Conservation (phyloP, 2,329 filamentous ascomycete genomes). For the Bipolaris gigantea region DNA sequence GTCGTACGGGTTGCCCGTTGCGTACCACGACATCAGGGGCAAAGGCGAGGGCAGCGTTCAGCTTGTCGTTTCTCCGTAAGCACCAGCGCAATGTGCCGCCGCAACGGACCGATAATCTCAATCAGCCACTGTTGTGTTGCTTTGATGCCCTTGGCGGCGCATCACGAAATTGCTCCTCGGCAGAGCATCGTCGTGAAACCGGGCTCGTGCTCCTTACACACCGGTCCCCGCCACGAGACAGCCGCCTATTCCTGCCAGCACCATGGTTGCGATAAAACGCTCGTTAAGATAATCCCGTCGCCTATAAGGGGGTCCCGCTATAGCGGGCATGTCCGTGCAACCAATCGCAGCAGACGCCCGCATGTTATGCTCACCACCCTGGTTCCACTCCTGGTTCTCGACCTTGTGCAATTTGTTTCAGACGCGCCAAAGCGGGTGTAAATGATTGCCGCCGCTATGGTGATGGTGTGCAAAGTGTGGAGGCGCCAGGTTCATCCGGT, state of each 20-base stretch:
- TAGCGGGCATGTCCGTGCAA: slow-evolving; percentile 22
- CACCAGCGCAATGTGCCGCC: slow-evolving; percentile 1
- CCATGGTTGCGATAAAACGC: slow-evolving; percentile 21
- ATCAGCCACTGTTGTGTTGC: slow-evolving; percentile 25
- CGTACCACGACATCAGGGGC: background rate
- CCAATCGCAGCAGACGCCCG: slow-evolving; percentile 28
- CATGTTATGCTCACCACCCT: slow-evolving; percentile 13
- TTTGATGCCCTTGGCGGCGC: slow-evolving; percentile 26
- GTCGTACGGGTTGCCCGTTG: background rate
- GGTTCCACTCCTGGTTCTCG: slow-evolving; percentile 24
- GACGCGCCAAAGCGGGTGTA: slow-evolving; percentile 32
- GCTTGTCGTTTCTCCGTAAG: slow-evolving; percentile 4
- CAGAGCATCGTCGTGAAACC: slow-evolving; percentile 30
- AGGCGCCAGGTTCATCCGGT: slow-evolving; percentile 30
- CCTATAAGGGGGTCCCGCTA: slow-evolving; percentile 29
- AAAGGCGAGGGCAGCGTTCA: background rate
- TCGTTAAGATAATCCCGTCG: slow-evolving; percentile 15
- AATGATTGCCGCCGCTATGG: slow-evolving; percentile 35
- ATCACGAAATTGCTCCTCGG: slow-evolving; percentile 39
- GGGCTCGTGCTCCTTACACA: slow-evolving; percentile 27
- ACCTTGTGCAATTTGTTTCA: slow-evolving; percentile 43
- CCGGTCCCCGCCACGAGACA: slow-evolving; percentile 26
- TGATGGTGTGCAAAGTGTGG: slow-evolving; percentile 25
- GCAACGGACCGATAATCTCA: slow-evolving; percentile 23
- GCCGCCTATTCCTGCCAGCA: slow-evolving; percentile 20